These are phyloP conservation scores for Gardenia jasminoides DNA, from an alignment of 257 asterid species.

Conservation along the genomic window DNA sequence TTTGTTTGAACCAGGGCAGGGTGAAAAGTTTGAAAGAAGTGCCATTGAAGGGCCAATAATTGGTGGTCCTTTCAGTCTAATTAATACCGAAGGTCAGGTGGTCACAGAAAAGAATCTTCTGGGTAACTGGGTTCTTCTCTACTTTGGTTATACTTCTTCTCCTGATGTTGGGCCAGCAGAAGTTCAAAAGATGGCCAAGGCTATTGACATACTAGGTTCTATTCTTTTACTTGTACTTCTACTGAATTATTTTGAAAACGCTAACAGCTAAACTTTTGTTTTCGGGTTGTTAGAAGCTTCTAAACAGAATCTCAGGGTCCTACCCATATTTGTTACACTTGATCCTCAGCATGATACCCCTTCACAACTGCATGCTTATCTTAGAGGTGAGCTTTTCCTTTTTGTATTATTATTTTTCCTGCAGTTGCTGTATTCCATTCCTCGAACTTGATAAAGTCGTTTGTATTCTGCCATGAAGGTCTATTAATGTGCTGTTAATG, in stretches of 20 bases:
- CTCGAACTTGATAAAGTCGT: not conserved
- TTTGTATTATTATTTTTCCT: not conserved
- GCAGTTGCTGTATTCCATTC: not conserved
- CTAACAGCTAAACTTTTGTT: constrained; percentile 19
- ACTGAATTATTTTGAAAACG: constrained; percentile 7
- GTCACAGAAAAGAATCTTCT: constrained; percentile 76
- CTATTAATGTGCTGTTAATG: not conserved
- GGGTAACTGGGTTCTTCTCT: constrained; percentile 90
- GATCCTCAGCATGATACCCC: constrained; percentile 98
- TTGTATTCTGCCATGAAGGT: not conserved
- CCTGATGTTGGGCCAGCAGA: constrained; percentile 98
- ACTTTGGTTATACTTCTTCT: constrained; percentile 91
- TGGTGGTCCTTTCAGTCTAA: constrained; percentile 88
- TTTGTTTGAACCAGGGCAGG: constrained; percentile 55
- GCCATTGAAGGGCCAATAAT: constrained; percentile 78
- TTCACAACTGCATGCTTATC: constrained; percentile 77
- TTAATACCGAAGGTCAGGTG: constrained; percentile 56
- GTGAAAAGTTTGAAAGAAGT: constrained; percentile 83
- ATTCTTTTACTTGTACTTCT: constrained; percentile 19
- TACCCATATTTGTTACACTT: constrained; percentile 87
- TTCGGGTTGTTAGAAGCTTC: constrained; percentile 51
- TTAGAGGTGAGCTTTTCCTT: constrained; percentile 51
- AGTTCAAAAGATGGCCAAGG: constrained; percentile 80
- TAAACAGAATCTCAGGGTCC: constrained; percentile 62
- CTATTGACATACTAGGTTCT: constrained; percentile 66